Percentiles rank a stretch among this genome's conserved stretches.
Conservation (phyloP, 495 filamentous ascomycete species). For the Lasiosphaeria hispida region DNA sequence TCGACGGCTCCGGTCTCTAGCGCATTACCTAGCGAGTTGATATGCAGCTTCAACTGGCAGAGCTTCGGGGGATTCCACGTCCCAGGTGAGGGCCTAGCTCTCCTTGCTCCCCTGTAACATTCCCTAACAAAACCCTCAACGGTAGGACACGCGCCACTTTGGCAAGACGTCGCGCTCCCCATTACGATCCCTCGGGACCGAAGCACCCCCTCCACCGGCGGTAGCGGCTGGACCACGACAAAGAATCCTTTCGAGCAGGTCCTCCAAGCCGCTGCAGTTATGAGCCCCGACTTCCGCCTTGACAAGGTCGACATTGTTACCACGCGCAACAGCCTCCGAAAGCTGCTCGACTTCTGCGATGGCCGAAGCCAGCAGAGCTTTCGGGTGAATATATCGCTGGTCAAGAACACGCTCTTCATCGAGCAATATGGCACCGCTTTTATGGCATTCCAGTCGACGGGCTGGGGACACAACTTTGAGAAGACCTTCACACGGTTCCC, state of each 20-base stretch:
- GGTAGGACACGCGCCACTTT: slow-evolving; percentile 9
- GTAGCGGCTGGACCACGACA: neutral
- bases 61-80: slow-evolving; percentile 3
- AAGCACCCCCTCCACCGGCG: neutral
- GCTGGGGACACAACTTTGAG: slow-evolving; percentile 11
- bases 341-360: slow-evolving; percentile 11
- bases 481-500: neutral
- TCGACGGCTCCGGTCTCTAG: neutral
- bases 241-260: slow-evolving; percentile 8
- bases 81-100: neutral
- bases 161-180: slow-evolving; percentile 6
- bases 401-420: slow-evolving; percentile 10
- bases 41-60: slow-evolving; percentile 19
- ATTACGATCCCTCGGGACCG: neutral
- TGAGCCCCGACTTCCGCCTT: slow-evolving; percentile 15
- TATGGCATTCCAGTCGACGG: neutral
- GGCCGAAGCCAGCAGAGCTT: slow-evolving; percentile 6
- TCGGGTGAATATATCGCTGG: slow-evolving; percentile 9
- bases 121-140: neutral
- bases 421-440: neutral
- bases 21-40: neutral
- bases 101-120: neutral
- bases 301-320: slow-evolving; percentile 6
- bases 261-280: slow-evolving; percentile 8
- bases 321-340: slow-evolving; percentile 15